Evolutionary conservation across 2,329 filamentous ascomycete genomes (phyloP), one percentile per base, ranked within the genome.

Genomic region (Fusarium sublunatum): DNA sequence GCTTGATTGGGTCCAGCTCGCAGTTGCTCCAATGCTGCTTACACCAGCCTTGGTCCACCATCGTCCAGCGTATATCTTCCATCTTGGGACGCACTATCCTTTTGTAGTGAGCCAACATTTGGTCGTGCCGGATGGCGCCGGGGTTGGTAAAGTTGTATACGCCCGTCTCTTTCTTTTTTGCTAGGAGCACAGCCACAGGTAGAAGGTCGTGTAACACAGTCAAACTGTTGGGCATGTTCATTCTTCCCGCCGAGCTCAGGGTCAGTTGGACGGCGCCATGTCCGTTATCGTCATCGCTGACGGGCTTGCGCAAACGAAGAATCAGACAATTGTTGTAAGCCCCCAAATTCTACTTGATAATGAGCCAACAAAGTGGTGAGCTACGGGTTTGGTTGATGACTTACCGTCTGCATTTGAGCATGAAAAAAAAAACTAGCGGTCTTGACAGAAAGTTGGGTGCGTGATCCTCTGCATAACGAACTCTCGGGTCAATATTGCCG

Each of bases 71-170:
- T 78, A 83, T 82, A 85, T 86, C 89, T 40, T 78, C 80, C 70
- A 87, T 86, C 29, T 73, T 73, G 7, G 87, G 87, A 36, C 86
- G 81, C 41, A 90, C 83, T 64, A 88, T 85, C 65, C 89, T 81
- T 69, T 83, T 83, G 77, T 88, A 89, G 45, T 90, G 77, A 6
- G 77, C 67, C 43, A 90, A 78, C 10, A 90, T 86, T 75, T 90
- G 86, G 74, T 89, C 89, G 77, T 90, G 87, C 24, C 85, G 87
- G 73, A 90, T 89, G 64, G 86, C 84, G 15, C 87, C 88, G 2
- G 88, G 87, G 76, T 89, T 90, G 64, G 87, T 89, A 74, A 89
- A 89, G 78, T 90, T 90, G 77, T 87, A 89, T 67, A 89, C 79
- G 26, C 88, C 87, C 4, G 81, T 84, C 47, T 88, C 86, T 42